Evolutionary conservation across 1,284 basidiomycete genomes (phyloP).

Genomic region (Agroathelia rolfsii): DNA sequence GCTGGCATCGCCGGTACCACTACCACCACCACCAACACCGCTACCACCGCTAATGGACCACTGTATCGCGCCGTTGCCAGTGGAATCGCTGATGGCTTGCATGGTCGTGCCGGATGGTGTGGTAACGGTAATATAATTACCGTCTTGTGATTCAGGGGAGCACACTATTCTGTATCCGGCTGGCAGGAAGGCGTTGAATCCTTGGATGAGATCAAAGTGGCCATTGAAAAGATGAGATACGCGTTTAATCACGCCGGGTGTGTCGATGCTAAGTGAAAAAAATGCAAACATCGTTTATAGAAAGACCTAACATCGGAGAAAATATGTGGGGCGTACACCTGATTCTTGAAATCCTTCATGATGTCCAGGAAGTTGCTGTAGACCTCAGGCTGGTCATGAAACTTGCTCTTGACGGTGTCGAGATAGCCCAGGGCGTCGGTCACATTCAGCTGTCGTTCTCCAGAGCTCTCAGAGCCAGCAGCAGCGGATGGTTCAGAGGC

Average conservation of each 20-base stretch:
- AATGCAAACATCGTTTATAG: constrained; percentile 2
- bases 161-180: constrained; percentile 91
- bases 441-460: constrained; percentile 55
- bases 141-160: constrained; percentile 43
- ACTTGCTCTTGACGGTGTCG: constrained; percentile 87
- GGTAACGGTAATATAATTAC: constrained; percentile 76
- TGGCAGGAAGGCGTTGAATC: constrained; percentile 97
- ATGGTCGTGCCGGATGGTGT: constrained; percentile 61
- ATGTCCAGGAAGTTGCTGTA: constrained; percentile 95
- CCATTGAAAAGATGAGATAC: constrained; percentile 91
- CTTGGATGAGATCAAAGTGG: constrained; percentile 87
- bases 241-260: constrained; percentile 91
- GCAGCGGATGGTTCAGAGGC: constrained; percentile 8
- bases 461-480: not conserved
- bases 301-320: constrained; percentile 6
- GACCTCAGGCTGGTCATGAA: constrained; percentile 80
- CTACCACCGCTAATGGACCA: constrained; percentile 21
- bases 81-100: constrained; percentile 35
- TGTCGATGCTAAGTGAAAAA: constrained; percentile 73
- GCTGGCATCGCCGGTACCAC: too few species aligned
- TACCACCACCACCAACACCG: not conserved
- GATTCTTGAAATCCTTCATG: constrained; percentile 97
- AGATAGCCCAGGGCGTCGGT: constrained; percentile 92
- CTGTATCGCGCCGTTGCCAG: constrained; percentile 23
- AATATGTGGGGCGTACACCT: constrained; percentile 46